Base-by-base conservation (phyloP, 139 green algal species). In the Tetradesmus obliquus region DNA sequence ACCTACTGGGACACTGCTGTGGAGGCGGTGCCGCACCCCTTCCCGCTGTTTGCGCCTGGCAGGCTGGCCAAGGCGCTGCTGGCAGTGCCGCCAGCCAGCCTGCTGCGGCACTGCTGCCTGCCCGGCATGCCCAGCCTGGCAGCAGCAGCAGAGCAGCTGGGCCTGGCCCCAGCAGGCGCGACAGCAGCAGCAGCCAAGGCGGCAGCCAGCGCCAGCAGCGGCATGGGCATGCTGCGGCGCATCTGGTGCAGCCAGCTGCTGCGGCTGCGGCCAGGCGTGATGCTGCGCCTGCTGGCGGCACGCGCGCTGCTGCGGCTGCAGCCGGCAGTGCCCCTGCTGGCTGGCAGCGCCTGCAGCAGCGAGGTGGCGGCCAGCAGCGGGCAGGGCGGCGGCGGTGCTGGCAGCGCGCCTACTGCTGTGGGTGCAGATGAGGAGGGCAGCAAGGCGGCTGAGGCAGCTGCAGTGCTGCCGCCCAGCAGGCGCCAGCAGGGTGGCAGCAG, bases 111-210 rank as follows among this genome's bases (percentile, higher is more conserved):
- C 79, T 84, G 79, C 60, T 71, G 60, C 60, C 60, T 71, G 60
- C 60, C 60, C 19, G 60, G 60, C 60, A 71, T 71, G 60, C 60
- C 60, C 8, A 71, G 9, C 60, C 9, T 53, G 32, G 79, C 79
- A 20, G 79, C 79, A 55, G 79, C 79, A 20, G 32, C 32, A 54
- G 32, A 84, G 79, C 79, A 84, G 79, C 20, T 84, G 79, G 79
- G 79, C 0, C 24, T 55, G 24, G 79, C 32, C 2, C 32, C 79
- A 17, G 79, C 32, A 55, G 79, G 24, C n/a, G n/a, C 79, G 17
- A 0, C 24, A n/a, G n/a, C 24, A n/a, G 79, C 79, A 19, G 79
- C 79, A 84, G 79, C 79, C 15, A 20, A 54, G 79, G 24, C 79
- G 62, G 79, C 32, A n/a, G 32, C 5, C 20, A 54, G 79, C 79